phyloP scores from a whole-genome alignment of 495 filamentous ascomycete species.

The Xylaria castorea region DNA sequence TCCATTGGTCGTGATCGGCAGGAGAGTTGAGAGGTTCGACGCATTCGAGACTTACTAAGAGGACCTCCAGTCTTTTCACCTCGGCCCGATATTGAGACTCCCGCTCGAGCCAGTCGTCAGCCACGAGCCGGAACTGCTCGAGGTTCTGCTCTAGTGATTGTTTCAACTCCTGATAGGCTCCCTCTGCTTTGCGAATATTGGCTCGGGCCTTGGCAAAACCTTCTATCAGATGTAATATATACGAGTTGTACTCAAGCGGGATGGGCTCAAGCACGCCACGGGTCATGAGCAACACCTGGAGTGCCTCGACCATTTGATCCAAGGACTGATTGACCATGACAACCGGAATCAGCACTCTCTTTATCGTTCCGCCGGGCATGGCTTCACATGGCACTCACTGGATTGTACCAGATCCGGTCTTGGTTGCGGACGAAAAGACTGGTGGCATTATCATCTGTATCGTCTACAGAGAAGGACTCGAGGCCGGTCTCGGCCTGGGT shows the following conservation, averaged over 20 bases:
- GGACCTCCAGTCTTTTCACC: constrained; percentile 56
- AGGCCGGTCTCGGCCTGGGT: neutral
- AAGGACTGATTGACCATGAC: constrained; percentile 31
- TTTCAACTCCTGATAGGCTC: constrained; percentile 39
- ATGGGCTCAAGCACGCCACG: constrained; percentile 38
- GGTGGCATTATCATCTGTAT: neutral
- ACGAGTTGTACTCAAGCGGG: constrained; percentile 48
- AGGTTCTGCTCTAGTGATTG: constrained; percentile 46
- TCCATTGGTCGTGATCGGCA: neutral
- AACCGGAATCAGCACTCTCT: neutral
- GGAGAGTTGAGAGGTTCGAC: neutral
- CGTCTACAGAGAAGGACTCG: neutral
- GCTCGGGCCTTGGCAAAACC: constrained; percentile 40
- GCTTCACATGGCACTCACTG: constrained; percentile 24
- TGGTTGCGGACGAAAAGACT: constrained; percentile 31
- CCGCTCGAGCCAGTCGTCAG: constrained; percentile 50
- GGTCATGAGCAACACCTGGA: constrained; percentile 48
- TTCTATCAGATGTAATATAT: constrained; percentile 50
- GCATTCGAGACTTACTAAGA: constrained; percentile 35
- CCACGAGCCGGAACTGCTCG: constrained; percentile 46
- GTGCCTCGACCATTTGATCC: constrained; percentile 51
- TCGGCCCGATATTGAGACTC: constrained; percentile 54
- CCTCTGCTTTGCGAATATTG: constrained; percentile 29
- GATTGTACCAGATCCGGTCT: constrained; percentile 49
- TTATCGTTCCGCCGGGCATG: neutral